These are phyloP conservation scores for Spizellomyces punctatus DNA, from an alignment of 192 early-diverging fungal genomes.

Conservation along the genomic window DNA sequence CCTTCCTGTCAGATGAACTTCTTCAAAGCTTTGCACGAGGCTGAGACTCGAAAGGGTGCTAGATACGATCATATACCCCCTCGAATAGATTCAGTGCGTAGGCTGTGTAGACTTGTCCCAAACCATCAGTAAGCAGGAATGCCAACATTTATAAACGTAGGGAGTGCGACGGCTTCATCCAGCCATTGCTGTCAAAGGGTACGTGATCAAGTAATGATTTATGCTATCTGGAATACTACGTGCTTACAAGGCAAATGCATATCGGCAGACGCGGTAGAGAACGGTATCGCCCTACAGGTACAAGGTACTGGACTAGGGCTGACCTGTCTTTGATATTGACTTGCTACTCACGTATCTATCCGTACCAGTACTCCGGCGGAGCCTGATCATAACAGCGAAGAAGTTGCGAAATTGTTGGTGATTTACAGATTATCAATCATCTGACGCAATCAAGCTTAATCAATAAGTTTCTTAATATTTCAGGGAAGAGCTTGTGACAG, in stretches of 20 bases:
- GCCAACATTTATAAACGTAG: neutral
- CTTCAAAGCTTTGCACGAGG: conserved; percentile 54
- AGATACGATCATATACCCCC: conserved; percentile 61
- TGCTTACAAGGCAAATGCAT: neutral
- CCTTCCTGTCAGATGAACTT: conserved; percentile 40
- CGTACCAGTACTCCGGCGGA: conserved; percentile 10
- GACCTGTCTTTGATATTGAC: neutral
- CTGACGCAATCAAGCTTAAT: neutral
- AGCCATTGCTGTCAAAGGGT: conserved; percentile 9
- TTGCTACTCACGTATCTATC: conserved; percentile 14
- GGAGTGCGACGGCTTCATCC: conserved; percentile 16
- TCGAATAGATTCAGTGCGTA: conserved; percentile 41
- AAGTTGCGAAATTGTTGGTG: conserved; percentile 26
- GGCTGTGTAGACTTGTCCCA: neutral
- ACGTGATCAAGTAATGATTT: neutral
- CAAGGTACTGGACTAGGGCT: no score
- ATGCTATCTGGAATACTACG: neutral
- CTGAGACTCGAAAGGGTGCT: conserved; percentile 47
- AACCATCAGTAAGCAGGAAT: neutral
- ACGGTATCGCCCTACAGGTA: neutral
- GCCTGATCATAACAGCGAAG: conserved; percentile 13
- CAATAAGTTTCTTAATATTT: neutral
- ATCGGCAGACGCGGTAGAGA: neutral
- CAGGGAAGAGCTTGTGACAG: conserved; percentile 52
- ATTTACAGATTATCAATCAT: neutral